phyloP scores from a whole-genome alignment of 2,329 filamentous ascomycete genomes.

The Pseudodiploospora longispora region DNA sequence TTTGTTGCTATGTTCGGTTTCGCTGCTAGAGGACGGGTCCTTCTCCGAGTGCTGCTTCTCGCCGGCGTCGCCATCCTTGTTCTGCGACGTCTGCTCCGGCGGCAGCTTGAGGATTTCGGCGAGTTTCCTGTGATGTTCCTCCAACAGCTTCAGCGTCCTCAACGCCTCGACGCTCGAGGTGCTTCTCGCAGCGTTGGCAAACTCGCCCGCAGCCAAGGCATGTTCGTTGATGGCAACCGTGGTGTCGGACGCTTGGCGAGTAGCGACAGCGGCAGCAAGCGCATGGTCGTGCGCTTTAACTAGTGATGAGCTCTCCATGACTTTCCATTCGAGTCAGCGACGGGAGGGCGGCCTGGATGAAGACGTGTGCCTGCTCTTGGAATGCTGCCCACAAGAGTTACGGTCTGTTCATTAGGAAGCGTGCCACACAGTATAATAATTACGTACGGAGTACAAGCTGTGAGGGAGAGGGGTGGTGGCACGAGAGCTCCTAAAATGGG shows the following conservation, averaged over 20 bases:
- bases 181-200: constrained; percentile 68
- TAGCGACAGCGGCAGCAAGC: constrained; percentile 71
- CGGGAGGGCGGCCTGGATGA: too few relatives aligned
- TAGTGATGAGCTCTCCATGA: constrained; percentile 31
- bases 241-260: constrained; percentile 65
- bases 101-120: constrained; percentile 73
- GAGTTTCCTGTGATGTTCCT: constrained; percentile 78
- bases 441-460: too few relatives aligned
- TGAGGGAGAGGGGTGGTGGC: too few relatives aligned
- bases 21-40: neutral
- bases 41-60: constrained; percentile 22
- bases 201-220: constrained; percentile 79
- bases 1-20: constrained; percentile 12
- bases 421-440: too few relatives aligned
- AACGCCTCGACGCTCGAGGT: constrained; percentile 66
- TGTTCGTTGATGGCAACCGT: constrained; percentile 82
- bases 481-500: too few relatives aligned
- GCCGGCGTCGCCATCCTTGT: constrained; percentile 13
- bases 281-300: constrained; percentile 79
- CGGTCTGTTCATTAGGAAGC: too few relatives aligned
- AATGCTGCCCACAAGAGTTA: too few relatives aligned
- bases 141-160: constrained; percentile 74
- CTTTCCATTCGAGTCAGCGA: too few relatives aligned
- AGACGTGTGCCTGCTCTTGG: too few relatives aligned
- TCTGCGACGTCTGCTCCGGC: constrained; percentile 33